Percentiles rank a stretch among this genome's conserved stretches.
Conservation (phyloP, 495 filamentous ascomycete genomes). For the Neurospora africana region DNA sequence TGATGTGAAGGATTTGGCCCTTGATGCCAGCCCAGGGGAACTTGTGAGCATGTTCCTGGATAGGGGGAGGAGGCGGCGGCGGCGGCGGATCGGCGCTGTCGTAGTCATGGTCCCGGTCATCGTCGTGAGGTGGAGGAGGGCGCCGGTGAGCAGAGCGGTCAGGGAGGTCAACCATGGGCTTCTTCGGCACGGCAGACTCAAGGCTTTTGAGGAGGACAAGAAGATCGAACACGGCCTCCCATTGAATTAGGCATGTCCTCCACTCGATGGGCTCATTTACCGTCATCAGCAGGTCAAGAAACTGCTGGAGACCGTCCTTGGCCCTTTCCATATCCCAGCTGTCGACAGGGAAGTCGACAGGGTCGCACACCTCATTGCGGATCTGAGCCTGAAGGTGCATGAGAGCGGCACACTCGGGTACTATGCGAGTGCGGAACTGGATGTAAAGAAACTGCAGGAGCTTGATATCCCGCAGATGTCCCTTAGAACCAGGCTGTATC, state of each 20-base stretch:
- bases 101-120: conserved; percentile 25
- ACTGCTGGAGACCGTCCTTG: conserved; percentile 76
- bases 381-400: conserved; percentile 92
- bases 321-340: conserved; percentile 94
- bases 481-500: conserved; percentile 37
- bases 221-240: conserved; percentile 79
- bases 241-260: conserved; percentile 64
- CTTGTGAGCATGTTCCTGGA: conserved; percentile 67
- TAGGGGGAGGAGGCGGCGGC: conserved; percentile 45
- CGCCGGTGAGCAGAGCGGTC: conserved; percentile 8
- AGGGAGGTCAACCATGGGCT: conserved; percentile 24
- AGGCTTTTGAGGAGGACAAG: conserved; percentile 75
- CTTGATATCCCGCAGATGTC: conserved; percentile 39
- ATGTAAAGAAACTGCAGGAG: conserved; percentile 84
- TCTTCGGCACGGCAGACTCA: conserved; percentile 71
- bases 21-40: conserved; percentile 93
- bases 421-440: conserved; percentile 81
- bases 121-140: conserved; percentile 7
- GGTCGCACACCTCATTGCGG: conserved; percentile 35
- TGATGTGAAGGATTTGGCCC: conserved; percentile 77
- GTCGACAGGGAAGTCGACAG: conserved; percentile 82
- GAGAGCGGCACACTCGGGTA: conserved; percentile 83
- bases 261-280: conserved; percentile 58
- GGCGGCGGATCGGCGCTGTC: conserved; percentile 34
- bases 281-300: conserved; percentile 88